Evolutionary conservation across 306 rosid genomes (phyloP).

Genomic region (Cajanus cajan): DNA sequence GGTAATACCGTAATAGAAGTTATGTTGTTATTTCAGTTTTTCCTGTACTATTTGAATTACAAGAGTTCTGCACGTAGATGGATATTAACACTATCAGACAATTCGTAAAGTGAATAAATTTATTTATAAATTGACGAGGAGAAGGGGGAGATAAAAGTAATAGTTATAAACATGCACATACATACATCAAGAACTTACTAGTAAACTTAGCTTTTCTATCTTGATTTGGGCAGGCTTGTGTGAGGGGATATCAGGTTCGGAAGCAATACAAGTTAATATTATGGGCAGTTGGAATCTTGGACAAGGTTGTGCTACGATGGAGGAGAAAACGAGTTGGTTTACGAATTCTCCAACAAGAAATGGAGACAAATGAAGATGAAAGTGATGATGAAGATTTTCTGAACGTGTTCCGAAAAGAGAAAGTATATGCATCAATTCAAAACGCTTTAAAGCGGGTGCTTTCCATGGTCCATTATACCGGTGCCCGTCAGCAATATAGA

Average conservation of each 20-base stretch:
- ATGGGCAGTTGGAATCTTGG: slow-evolving; percentile 90
- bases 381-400: slow-evolving; percentile 86
- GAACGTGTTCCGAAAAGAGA: slow-evolving; percentile 76
- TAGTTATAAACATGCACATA: background rate
- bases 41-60: slow-evolving; percentile 16
- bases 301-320: slow-evolving; percentile 93
- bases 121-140: background rate
- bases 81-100: background rate
- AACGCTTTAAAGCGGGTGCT: slow-evolving; percentile 73
- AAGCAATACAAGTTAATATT: slow-evolving; percentile 72
- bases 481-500: slow-evolving; percentile 80
- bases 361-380: slow-evolving; percentile 46
- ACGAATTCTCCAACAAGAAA: slow-evolving; percentile 56
- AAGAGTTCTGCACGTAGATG: slow-evolving; percentile 1
- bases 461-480: slow-evolving; percentile 71
- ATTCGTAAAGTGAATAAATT: background rate
- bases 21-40: background rate
- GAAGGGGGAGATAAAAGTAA: background rate
- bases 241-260: slow-evolving; percentile 88
- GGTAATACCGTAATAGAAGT: slow-evolving; percentile 46
- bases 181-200: background rate
- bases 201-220: slow-evolving; percentile 2
- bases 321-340: slow-evolving; percentile 79
- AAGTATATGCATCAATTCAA: slow-evolving; percentile 64
- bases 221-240: slow-evolving; percentile 72